Conservation (phyloP, 257 asterid genomes). For the Gynochthodes officinalis region DNA sequence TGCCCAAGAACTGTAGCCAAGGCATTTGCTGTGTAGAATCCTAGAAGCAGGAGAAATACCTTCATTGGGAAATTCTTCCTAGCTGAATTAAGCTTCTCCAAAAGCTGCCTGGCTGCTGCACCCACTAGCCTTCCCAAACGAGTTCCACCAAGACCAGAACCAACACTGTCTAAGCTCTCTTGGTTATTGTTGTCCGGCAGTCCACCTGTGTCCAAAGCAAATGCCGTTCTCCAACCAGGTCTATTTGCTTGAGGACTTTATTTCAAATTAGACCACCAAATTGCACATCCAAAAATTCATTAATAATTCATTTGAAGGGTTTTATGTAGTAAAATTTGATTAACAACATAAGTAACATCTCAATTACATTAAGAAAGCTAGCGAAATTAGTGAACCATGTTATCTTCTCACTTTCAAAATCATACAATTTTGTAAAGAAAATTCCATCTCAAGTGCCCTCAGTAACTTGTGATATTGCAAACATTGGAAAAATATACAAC, state of each 20-base stretch:
- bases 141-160: slow-evolving; percentile 59
- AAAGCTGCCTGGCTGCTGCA: slow-evolving; percentile 72
- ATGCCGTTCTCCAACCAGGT: slow-evolving; percentile 39
- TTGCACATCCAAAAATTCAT: slow-evolving; percentile 8
- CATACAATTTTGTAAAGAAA: not conserved
- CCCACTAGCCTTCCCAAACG: slow-evolving; percentile 89
- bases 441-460: not conserved
- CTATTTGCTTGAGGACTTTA: slow-evolving; percentile 34
- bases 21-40: slow-evolving; percentile 94
- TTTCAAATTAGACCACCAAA: slow-evolving; percentile 19
- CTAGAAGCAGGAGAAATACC: slow-evolving; percentile 83
- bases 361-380: not conserved
- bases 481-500: not conserved
- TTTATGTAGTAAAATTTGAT: not conserved
- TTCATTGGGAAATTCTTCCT: slow-evolving; percentile 81
- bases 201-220: slow-evolving; percentile 73
- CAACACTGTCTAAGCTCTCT: slow-evolving; percentile 39
- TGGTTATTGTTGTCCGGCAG: slow-evolving; percentile 51
- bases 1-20: slow-evolving; percentile 93
- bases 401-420: not conserved
- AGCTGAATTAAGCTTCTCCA: slow-evolving; percentile 76
- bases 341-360: not conserved
- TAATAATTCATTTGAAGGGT: not conserved
- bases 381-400: not conserved
- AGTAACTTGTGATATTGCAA: not conserved